phyloP scores from a whole-genome alignment of 1,284 basidiomycete species.

The Tausonia pullulans region DNA sequence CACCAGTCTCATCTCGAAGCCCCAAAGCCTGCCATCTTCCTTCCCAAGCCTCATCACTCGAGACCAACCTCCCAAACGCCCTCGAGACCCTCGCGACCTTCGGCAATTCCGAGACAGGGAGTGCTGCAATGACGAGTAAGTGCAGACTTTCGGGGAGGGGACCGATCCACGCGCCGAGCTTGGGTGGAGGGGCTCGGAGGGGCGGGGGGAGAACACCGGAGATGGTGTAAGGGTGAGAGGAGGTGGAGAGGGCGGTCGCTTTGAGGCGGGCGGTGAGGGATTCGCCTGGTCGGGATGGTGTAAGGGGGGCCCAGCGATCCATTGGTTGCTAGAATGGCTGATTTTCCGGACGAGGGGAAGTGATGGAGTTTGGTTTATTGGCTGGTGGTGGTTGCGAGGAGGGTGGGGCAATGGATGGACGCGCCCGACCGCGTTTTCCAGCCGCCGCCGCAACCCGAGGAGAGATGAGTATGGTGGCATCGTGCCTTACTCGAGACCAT shows the following conservation, averaged over 20 bases:
- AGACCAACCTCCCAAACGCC: conserved; percentile 51
- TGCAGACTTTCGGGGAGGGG: conserved; percentile 66
- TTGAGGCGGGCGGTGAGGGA: conserved; percentile 37
- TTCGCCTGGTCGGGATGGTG: conserved; percentile 26
- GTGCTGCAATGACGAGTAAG: conserved; percentile 53
- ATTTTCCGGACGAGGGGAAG: no score
- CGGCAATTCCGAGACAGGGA: conserved; percentile 67
- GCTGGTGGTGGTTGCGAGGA: no score
- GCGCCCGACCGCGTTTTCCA: no score
- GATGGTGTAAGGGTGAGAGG: conserved; percentile 19
- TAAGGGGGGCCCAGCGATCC: conserved; percentile 31
- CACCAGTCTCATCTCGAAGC: conserved; percentile 31
- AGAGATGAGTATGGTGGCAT: no score
- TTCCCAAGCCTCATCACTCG: conserved; percentile 66
- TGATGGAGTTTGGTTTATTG: no score
- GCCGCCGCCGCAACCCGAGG: no score
- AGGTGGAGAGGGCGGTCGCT: conserved; percentile 39
- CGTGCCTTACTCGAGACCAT: no score
- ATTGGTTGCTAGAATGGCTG: conserved; percentile 13
- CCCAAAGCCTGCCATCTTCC: conserved; percentile 52
- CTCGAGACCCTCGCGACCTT: conserved; percentile 57
- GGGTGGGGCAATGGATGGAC: no score
- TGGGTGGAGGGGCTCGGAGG: conserved; percentile 38
- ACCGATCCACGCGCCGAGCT: conserved; percentile 54
- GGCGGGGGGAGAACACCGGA: conserved; percentile 18